Percentiles rank a stretch among this genome's conserved stretches.
phyloP scores from a whole-genome alignment of 169 alveolate genomes.

The Eimeria nieschulzi region DNA sequence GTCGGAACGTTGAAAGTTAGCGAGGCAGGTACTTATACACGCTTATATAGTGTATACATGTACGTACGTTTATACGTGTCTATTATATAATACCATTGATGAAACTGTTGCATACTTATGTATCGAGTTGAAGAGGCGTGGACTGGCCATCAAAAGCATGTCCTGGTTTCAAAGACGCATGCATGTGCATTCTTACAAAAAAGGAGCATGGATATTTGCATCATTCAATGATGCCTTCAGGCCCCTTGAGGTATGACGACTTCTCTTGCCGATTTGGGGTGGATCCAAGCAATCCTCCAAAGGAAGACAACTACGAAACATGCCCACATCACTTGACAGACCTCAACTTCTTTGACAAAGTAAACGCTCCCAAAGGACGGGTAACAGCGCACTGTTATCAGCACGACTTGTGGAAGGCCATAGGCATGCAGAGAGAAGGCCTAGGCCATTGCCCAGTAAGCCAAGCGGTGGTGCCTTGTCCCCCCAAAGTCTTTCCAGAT shows the following conservation, averaged over 20 bases:
- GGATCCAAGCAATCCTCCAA: slow-evolving; percentile 18
- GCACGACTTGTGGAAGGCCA: slow-evolving; percentile 12
- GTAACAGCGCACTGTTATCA: slow-evolving; percentile 45
- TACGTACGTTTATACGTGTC: no score
- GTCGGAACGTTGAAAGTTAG: slow-evolving; percentile 19
- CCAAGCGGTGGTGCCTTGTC: slow-evolving; percentile 27
- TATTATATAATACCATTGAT: no score
- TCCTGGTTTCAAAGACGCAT: no score
- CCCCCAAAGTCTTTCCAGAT: slow-evolving; percentile 37
- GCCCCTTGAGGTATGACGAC: slow-evolving; percentile 49
- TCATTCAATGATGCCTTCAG: neutral
- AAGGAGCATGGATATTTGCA: no score
- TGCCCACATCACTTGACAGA: slow-evolving; percentile 45
- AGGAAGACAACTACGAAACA: neutral
- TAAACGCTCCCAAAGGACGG: slow-evolving; percentile 37
- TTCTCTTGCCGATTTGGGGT: slow-evolving; percentile 31
- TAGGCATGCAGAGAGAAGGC: neutral
- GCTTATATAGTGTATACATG: no score
- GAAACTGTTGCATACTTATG: no score
- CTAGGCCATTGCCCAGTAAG: slow-evolving; percentile 43
- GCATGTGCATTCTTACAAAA: no score
- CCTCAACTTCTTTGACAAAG: slow-evolving; percentile 22
- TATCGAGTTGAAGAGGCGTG: no score
- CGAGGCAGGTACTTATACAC: slow-evolving; percentile 36
- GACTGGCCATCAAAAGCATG: no score